Percentiles rank a stretch among this genome's conserved stretches.
phyloP scores from a whole-genome alignment of 768 basidiomycete species.

The Tephrocybe rancida region DNA sequence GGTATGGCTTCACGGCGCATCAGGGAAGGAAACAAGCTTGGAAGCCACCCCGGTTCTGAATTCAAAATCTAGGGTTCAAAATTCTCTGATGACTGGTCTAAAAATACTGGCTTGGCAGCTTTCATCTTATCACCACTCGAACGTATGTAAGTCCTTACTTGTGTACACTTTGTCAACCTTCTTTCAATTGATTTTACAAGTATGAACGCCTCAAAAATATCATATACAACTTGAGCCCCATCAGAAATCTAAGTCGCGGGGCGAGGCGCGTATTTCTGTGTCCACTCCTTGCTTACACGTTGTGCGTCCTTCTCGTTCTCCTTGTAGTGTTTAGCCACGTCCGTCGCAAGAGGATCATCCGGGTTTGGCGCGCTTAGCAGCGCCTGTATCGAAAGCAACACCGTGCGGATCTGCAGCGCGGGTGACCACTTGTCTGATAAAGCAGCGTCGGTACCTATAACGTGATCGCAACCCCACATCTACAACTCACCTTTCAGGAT shows the following conservation, averaged over 20 bases:
- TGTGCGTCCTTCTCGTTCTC: slow-evolving; percentile 95
- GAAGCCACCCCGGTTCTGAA: slow-evolving; percentile 18
- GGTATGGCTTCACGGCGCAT: slow-evolving; percentile 16
- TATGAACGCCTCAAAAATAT: background rate
- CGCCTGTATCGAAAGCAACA: slow-evolving; percentile 96
- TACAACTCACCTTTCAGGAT: slow-evolving; percentile 83
- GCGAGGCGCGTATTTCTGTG: slow-evolving; percentile 73
- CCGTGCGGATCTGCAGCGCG: slow-evolving; percentile 97
- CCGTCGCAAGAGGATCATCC: slow-evolving; percentile 91
- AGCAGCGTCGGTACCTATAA: slow-evolving; percentile 1
- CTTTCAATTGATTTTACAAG: slow-evolving; percentile 9
- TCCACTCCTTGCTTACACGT: slow-evolving; percentile 94
- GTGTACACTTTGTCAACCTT: slow-evolving; percentile 3
- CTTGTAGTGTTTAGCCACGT: slow-evolving; percentile 98
- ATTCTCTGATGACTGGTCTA: slow-evolving; percentile 19
- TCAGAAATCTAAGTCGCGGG: slow-evolving; percentile 11
- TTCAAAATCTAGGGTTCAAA: slow-evolving; percentile 30
- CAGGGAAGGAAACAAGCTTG: slow-evolving; percentile 18
- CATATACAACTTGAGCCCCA: background rate
- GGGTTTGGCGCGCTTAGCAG: slow-evolving; percentile 95
- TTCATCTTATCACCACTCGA: slow-evolving; percentile 16
- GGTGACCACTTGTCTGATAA: slow-evolving; percentile 96
- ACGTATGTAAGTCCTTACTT: too few species aligned
- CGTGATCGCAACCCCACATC: background rate
- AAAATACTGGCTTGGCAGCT: slow-evolving; percentile 16